Base-by-base conservation (phyloP, 768 basidiomycete species). In the Glaciozyma martinii region DNA sequence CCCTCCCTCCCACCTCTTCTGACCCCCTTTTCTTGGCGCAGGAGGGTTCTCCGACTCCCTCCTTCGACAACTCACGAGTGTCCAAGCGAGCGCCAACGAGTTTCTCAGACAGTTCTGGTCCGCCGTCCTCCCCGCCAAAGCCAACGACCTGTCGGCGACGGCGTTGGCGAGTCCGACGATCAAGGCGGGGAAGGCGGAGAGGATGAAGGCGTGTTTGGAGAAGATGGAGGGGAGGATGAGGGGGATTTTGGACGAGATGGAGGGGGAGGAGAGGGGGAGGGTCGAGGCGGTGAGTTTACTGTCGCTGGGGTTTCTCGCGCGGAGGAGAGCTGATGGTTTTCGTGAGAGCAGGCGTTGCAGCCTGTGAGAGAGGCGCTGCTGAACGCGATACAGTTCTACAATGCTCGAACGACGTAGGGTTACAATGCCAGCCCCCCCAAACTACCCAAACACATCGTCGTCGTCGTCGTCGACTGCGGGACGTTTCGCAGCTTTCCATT, bases 101-200 rank as follows among this genome's bases (percentile, higher is more conserved):
- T 95, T 98, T 75, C 80, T 99, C 19, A 85, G 94, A 33, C 95
- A 98, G 75, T 97, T 91, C 75, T 98, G 93, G 92, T 82, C 86
- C 3, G 83, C 90, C 3, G 82, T 88, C 57, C 72, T 76, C 1
- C 70, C 76, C 10, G 60, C 73, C 0, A 53, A 56, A 15, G 58
- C 68, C 8, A 59, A 56, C 59, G 63, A 71, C 25, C 25, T 33
- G 27, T 63, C 64, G n/a, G 57, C 62, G 1, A 19, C 67, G n/a
- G 53, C 69, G 3, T 25, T 78, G 1, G 78, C 83, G 3, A 85
- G 85, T 0, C 81, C 84, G 4, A 81, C 82, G 1, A 89, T 94
- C 73, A 84, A 86, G 70, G 81, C 83, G 2, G 80, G 83, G 8
- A 90, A 92, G 74, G 87, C 87, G 0, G 82, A 83, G 10, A 93